Base-by-base conservation (phyloP, 2,329 filamentous ascomycete genomes). In the Penicillium vulpinum region DNA sequence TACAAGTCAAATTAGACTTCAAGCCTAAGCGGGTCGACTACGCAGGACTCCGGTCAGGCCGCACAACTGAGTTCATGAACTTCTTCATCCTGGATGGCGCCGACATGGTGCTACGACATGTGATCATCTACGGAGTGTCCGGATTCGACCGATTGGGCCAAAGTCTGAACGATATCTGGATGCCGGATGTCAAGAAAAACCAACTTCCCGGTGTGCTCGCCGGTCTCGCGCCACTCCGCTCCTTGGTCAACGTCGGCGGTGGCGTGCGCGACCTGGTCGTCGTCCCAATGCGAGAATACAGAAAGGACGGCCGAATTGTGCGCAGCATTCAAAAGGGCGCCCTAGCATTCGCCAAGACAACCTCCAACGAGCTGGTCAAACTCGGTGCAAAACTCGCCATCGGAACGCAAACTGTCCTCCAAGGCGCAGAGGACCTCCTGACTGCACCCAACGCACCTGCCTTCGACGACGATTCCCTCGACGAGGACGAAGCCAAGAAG, bases 21-120 rank as follows among this genome's bases (percentile, higher is more conserved):
- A 99, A 99, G 73, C 94, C 94, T 9, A 97, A 99, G 75, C 86
- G 91, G n/a, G 91, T 99, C 18, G 93, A 99, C 73, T 99, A 99
- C 66, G 90, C 88, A 0, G 92, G 92, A 4, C 83, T 99, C 4
- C 87, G 92, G 26, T 97, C 94, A 1, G 94, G 94, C 2, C 91
- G 91, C 63, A 97, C 94, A 0, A 96, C 91, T 0, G 94, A 99
- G 73, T 96, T 99, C 69, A 97, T 97, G 92, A 99, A 99, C 73
- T 97, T 99, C 71, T 84, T 99, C 62, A 90, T 93, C 15, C 84
- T 99, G 1, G 94, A 99, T 65, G 88, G 90, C 62, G 87, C 94
- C 2, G 87, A 93, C 59, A 89, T 99, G 82, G 85, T 89, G 7
- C 83, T 99, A 51, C 85, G 90, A 13, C 92, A 93, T 71, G 89